Percentiles rank a stretch among this genome's conserved stretches.
These are phyloP conservation scores for Mucor plumbeus DNA, from an alignment of 371 early-diverging fungal species.

Conservation along the genomic window DNA sequence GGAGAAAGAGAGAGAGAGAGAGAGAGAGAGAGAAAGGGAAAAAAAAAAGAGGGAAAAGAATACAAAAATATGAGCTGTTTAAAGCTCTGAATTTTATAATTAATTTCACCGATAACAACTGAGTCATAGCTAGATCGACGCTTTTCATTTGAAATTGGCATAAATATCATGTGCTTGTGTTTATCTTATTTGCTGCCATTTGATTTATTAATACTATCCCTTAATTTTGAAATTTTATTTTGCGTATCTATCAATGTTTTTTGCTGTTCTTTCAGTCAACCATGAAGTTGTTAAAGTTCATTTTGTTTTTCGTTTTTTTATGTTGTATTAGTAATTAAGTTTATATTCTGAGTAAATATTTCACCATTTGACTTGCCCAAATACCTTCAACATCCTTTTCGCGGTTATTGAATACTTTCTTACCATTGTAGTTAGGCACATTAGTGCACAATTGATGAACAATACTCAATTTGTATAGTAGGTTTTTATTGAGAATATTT, in stretches of 20 bases:
- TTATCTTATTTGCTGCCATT: conserved; percentile 3
- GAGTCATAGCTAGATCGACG: conserved; percentile 12
- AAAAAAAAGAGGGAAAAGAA: background rate
- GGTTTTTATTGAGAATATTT: background rate
- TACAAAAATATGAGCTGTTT: background rate
- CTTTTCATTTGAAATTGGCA: conserved; percentile 12
- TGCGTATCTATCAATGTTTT: background rate
- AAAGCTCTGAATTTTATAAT: background rate
- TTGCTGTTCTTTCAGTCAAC: background rate
- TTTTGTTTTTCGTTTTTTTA: background rate
- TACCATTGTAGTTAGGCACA: background rate
- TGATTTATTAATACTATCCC: background rate
- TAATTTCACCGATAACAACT: background rate
- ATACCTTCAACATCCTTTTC: conserved; percentile 3
- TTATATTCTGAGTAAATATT: background rate
- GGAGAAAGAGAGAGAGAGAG: background rate
- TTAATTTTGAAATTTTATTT: background rate
- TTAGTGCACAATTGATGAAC: background rate
- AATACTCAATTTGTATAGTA: background rate
- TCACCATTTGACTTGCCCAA: conserved; percentile 5
- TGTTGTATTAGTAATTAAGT: background rate
- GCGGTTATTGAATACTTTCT: background rate
- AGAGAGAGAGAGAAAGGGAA: background rate
- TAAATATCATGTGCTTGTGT: conserved; percentile 10
- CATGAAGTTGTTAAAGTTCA: background rate